Conservation (phyloP, 129 eudicot species). For the Sambucus nigra region DNA sequence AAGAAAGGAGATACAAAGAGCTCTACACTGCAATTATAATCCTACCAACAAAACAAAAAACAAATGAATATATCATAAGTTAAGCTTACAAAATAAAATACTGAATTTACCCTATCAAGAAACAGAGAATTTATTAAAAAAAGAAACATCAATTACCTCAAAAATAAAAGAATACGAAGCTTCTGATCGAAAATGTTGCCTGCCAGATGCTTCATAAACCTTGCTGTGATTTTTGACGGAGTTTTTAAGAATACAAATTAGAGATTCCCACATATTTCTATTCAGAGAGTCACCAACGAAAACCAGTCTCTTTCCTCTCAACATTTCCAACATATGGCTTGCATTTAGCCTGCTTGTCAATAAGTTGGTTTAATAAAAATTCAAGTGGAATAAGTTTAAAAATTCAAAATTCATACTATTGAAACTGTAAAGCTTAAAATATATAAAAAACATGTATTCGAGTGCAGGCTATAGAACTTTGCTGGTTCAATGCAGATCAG, state of each 20-base stretch:
- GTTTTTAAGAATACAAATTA: constrained; percentile 62
- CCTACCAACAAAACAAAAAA: constrained; percentile 21
- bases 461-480: too few species aligned
- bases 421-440: background rate
- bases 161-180: constrained; percentile 73
- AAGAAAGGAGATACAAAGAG: constrained; percentile 48
- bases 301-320: constrained; percentile 69
- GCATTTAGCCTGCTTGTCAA: too few species aligned
- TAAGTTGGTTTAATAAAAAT: too few species aligned
- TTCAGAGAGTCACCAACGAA: constrained; percentile 89
- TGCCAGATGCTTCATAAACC: constrained; percentile 69
- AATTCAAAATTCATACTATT: background rate
- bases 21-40: constrained; percentile 45
- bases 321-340: constrained; percentile 48
- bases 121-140: background rate
- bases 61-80: background rate
- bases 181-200: constrained; percentile 55
- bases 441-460: too few species aligned
- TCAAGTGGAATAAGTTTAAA: too few species aligned
- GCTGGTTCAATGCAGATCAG: background rate
- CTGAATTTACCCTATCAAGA: background rate
- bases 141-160: constrained; percentile 53
- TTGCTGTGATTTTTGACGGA: constrained; percentile 50
- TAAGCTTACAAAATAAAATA: background rate
- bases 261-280: constrained; percentile 95